phyloP scores from a whole-genome alignment of 352 stramenopile species.

The Phytophthora brassicae region DNA sequence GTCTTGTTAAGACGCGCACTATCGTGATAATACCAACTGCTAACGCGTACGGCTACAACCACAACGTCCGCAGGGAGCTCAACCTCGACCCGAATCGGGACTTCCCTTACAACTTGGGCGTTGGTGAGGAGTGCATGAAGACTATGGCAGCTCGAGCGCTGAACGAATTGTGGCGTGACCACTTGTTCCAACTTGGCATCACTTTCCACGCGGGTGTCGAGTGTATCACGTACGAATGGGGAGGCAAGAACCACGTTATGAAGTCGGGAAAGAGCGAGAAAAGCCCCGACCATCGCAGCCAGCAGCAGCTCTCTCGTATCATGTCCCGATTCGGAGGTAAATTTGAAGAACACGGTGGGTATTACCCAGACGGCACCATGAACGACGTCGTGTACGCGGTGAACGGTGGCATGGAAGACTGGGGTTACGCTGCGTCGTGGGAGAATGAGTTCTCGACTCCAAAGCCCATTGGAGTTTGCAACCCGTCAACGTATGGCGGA shows the following conservation, averaged over 20 bases:
- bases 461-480: conserved; percentile 68
- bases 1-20: conserved; percentile 81
- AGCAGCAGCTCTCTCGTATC: conserved; percentile 49
- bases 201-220: conserved; percentile 97
- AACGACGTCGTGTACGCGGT: conserved; percentile 96
- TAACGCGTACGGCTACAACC: conserved; percentile 92
- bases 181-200: conserved; percentile 95
- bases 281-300: conserved; percentile 55
- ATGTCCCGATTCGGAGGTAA: conserved; percentile 73
- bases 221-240: conserved; percentile 97
- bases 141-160: conserved; percentile 92
- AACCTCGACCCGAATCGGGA: conserved; percentile 96
- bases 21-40: conserved; percentile 87
- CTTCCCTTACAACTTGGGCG: conserved; percentile 92
- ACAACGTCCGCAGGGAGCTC: conserved; percentile 76
- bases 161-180: conserved; percentile 95
- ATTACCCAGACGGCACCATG: conserved; percentile 82
- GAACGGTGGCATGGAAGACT: conserved; percentile 96
- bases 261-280: conserved; percentile 40
- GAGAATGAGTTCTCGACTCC: conserved; percentile 55
- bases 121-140: conserved; percentile 83
- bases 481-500: conserved; percentile 80
- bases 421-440: conserved; percentile 90
- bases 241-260: conserved; percentile 82
- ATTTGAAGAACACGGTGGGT: conserved; percentile 56